Percentiles rank a stretch among this genome's conserved stretches.
Evolutionary conservation across 2,329 filamentous ascomycete species (phyloP).

Genomic region (Apiospora sp.): DNA sequence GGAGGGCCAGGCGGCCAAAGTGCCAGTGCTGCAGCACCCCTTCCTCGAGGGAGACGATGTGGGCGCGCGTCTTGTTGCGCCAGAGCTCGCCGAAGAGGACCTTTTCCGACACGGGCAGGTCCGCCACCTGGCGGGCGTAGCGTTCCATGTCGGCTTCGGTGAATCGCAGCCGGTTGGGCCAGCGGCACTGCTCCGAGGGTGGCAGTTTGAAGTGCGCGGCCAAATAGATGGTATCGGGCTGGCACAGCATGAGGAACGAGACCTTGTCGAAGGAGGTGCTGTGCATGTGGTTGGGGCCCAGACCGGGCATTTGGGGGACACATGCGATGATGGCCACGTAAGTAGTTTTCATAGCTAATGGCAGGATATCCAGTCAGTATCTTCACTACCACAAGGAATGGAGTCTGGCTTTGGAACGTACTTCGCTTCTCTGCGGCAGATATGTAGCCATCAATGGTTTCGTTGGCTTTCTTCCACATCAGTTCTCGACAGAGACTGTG

Average conservation of each 20-base stretch:
- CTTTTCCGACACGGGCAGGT: conserved; percentile 38
- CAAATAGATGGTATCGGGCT: conserved; percentile 34
- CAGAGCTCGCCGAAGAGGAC: conserved; percentile 47
- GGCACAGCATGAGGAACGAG: not conserved
- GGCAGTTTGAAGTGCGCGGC: conserved; percentile 34
- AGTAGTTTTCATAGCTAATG: too few relatives aligned
- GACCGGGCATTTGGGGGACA: not conserved
- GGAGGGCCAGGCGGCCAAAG: conserved; percentile 43
- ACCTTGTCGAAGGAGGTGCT: not conserved
- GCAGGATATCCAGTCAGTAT: too few relatives aligned
- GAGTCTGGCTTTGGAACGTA: too few relatives aligned
- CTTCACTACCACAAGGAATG: too few relatives aligned
- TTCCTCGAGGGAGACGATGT: conserved; percentile 43
- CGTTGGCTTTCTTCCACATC: conserved; percentile 26
- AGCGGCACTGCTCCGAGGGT: conserved; percentile 29
- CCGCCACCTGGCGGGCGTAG: conserved; percentile 36
- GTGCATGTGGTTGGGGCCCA: conserved; percentile 6
- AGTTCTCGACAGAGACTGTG: not conserved
- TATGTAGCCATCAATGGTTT: conserved; percentile 27
- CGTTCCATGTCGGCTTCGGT: conserved; percentile 42
- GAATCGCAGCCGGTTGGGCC: conserved; percentile 30
- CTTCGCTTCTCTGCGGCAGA: conserved; percentile 31
- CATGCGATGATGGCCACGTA: too few relatives aligned
- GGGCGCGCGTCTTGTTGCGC: conserved; percentile 34
- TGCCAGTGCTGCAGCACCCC: conserved; percentile 44